Evolutionary conservation across 164 flowering plant species (phyloP).

Genomic region (Vitis rotundifolia): DNA sequence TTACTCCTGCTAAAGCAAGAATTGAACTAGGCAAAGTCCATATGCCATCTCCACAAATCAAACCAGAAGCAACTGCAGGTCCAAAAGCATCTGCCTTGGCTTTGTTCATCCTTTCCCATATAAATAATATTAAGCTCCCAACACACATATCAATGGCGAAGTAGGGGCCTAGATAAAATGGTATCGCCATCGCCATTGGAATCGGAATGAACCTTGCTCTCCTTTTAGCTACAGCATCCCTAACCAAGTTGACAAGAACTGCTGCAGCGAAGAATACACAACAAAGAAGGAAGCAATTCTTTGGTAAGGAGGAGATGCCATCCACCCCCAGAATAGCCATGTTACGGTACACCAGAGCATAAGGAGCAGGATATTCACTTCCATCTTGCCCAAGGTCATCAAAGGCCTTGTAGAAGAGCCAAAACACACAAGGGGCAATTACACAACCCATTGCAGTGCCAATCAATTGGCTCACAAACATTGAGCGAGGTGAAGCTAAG

Average conservation of each 20-base stretch:
- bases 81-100: slow-evolving; percentile 11
- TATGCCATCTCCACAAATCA: slow-evolving; percentile 16
- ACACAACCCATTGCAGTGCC: slow-evolving; percentile 62
- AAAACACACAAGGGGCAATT: slow-evolving; percentile 52
- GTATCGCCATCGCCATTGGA: slow-evolving; percentile 15
- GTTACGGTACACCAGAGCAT: slow-evolving; percentile 43
- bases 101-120: slow-evolving; percentile 13
- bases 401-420: slow-evolving; percentile 51
- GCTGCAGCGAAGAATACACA: slow-evolving; percentile 31
- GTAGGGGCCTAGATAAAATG: slow-evolving; percentile 6
- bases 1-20: slow-evolving; percentile 11
- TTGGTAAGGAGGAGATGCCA: slow-evolving; percentile 44
- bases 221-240: neutral
- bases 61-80: slow-evolving; percentile 15
- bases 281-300: slow-evolving; percentile 45
- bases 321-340: slow-evolving; percentile 46
- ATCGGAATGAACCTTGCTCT: slow-evolving; percentile 3
- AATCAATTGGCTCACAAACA: slow-evolving; percentile 54
- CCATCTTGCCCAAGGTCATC: slow-evolving; percentile 28
- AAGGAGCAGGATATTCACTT: slow-evolving; percentile 41
- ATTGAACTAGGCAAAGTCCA: slow-evolving; percentile 18
- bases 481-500: slow-evolving; percentile 53
- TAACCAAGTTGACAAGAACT: neutral
- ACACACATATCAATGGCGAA: slow-evolving; percentile 15
- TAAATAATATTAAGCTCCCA: slow-evolving; percentile 10